These are phyloP conservation scores for Penicillium salamii DNA, from an alignment of 495 filamentous ascomycete species.

Conservation along the genomic window DNA sequence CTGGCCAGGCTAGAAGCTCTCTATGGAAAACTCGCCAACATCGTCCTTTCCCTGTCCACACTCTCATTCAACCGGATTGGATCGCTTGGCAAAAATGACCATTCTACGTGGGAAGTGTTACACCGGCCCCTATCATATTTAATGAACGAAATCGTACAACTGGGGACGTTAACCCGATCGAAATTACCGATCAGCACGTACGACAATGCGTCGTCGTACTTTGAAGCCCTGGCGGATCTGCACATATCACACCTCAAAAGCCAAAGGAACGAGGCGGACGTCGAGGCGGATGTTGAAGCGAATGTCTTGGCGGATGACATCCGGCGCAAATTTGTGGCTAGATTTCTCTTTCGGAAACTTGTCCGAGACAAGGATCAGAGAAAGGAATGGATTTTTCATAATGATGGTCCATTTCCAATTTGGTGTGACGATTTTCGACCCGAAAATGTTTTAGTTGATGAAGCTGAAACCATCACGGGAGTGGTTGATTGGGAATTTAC, in stretches of 20 bases:
- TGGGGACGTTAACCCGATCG: conserved; percentile 24
- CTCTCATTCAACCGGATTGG: conserved; percentile 32
- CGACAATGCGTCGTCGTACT: background rate
- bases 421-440: conserved; percentile 31
- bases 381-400: background rate
- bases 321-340: conserved; percentile 41
- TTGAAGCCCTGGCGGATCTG: background rate
- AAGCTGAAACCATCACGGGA: conserved; percentile 1
- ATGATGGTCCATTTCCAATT: conserved; percentile 25
- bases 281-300: background rate
- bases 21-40: conserved; percentile 32
- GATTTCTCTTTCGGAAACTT: conserved; percentile 33
- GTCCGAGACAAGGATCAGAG: conserved; percentile 20
- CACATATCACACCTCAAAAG: background rate
- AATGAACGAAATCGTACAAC: conserved; percentile 32
- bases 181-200: conserved; percentile 30
- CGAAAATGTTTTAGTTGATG: conserved; percentile 26
- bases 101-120: conserved; percentile 17
- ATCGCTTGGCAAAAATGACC: conserved; percentile 23
- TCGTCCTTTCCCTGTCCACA: conserved; percentile 33
- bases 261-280: conserved; percentile 5
- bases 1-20: no score
- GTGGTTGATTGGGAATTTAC: conserved; percentile 15
- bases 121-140: conserved; percentile 22
- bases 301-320: conserved; percentile 33